Evolutionary conservation across 1,139 yeast species (phyloP).

Genomic region (Pichia norvegensis): DNA sequence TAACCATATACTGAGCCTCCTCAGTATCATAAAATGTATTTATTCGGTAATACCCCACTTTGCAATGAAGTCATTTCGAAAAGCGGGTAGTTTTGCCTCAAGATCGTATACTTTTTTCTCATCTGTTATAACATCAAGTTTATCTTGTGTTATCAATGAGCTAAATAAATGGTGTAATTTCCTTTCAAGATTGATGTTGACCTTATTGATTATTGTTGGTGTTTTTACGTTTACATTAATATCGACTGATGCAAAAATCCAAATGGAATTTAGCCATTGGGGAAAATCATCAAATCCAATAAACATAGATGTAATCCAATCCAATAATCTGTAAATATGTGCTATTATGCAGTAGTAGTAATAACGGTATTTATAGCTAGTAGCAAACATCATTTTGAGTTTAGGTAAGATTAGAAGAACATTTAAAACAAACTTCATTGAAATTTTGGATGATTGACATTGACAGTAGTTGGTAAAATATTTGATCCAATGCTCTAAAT

Average conservation of each 20-base stretch:
- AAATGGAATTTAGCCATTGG: constrained; percentile 1
- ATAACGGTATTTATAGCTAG: background rate
- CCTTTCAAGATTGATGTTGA: background rate
- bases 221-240: background rate
- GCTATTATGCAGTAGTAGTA: constrained; percentile 3
- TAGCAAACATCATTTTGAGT: background rate
- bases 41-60: background rate
- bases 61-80: background rate
- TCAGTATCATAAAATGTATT: too few relatives aligned
- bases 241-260: constrained; percentile 5
- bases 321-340: constrained; percentile 1
- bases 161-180: background rate
- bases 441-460: background rate
- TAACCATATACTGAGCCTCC: background rate
- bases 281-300: constrained; percentile 9
- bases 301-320: constrained; percentile 2
- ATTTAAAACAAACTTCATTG: background rate
- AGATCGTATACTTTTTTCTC: background rate
- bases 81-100: background rate
- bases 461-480: constrained; percentile 4
- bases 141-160: background rate
- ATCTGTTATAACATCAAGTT: background rate
- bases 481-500: constrained; percentile 19
- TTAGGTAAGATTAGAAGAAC: background rate
- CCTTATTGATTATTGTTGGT: background rate